These are phyloP conservation scores for Trichomonascaceae sp. DNA, from an alignment of 1,139 yeast genomes.

Conservation along the genomic window DNA sequence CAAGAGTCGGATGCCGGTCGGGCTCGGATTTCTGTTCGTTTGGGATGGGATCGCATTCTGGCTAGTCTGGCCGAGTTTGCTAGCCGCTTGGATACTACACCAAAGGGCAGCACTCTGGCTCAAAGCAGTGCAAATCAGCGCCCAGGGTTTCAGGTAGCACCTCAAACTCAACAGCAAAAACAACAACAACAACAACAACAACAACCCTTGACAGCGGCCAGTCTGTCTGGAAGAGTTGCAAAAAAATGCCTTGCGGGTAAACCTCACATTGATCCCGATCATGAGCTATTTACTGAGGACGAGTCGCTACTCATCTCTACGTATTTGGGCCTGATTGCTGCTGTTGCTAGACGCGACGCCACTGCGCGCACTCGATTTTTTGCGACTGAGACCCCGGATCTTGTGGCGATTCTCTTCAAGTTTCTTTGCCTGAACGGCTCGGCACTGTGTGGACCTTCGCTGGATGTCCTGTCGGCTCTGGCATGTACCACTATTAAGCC, in stretches of 20 bases:
- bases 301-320: conserved; percentile 68
- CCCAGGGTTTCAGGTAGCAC: neutral
- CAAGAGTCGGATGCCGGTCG: conserved; percentile 6
- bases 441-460: conserved; percentile 40
- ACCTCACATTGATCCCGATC: conserved; percentile 4
- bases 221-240: neutral
- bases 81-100: neutral
- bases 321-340: conserved; percentile 43
- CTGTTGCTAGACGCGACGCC: conserved; percentile 34
- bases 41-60: conserved; percentile 6
- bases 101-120: neutral
- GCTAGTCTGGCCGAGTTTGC: conserved; percentile 4
- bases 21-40: conserved; percentile 1
- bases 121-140: neutral
- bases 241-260: conserved; percentile 2
- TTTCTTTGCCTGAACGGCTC: conserved; percentile 39
- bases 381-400: conserved; percentile 22
- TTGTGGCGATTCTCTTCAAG: conserved; percentile 28
- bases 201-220: conserved; percentile 1
- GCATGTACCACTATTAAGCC: conserved; percentile 31
- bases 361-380: conserved; percentile 27
- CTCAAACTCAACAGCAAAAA: no score
- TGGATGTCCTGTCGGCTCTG: conserved; percentile 40
- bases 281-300: conserved; percentile 56
- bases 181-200: neutral